A percentile compares a stretch with the other conserved stretches of the same genome.
These are phyloP conservation scores for Phallus indusiatus DNA, from an alignment of 768 basidiomycete genomes.

Conservation along the genomic window DNA sequence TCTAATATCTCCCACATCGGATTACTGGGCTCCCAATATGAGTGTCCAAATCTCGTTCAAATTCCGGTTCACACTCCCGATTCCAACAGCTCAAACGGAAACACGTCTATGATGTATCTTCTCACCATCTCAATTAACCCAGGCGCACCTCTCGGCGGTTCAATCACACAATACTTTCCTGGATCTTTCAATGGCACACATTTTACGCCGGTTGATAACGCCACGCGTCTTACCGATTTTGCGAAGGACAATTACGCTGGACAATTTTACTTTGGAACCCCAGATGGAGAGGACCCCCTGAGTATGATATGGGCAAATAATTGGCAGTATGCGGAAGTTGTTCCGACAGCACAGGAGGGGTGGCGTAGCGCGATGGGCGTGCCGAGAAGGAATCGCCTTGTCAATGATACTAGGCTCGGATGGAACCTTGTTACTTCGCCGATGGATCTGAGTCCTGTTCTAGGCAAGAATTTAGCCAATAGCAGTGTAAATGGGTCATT, in stretches of 20 bases:
- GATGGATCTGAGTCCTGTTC: no score
- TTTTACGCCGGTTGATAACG: constrained; percentile 15
- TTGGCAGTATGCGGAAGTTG: constrained; percentile 17
- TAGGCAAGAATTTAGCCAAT: no score
- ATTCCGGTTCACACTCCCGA: constrained; percentile 10
- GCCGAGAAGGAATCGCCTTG: constrained; percentile 14
- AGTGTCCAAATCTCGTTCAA: constrained; percentile 17
- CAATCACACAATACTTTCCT: constrained; percentile 16
- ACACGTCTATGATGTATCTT: background rate
- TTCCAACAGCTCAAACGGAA: background rate
- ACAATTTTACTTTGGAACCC: constrained; percentile 13
- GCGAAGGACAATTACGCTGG: constrained; percentile 21
- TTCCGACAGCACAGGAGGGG: constrained; percentile 17
- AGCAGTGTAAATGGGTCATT: no score
- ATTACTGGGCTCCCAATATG: constrained; percentile 12
- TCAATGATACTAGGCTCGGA: no score
- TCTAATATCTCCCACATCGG: constrained; percentile 15
- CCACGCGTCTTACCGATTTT: constrained; percentile 14
- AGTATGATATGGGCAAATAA: constrained; percentile 19
- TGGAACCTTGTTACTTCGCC: no score
- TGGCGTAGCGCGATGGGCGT: constrained; percentile 18
- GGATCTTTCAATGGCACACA: constrained; percentile 17
- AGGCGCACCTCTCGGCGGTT: constrained; percentile 16
- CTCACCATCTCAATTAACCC: constrained; percentile 15
- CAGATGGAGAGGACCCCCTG: constrained; percentile 9